phyloP scores from a whole-genome alignment of 306 rosid species.

The Ziziphus jujuba region DNA sequence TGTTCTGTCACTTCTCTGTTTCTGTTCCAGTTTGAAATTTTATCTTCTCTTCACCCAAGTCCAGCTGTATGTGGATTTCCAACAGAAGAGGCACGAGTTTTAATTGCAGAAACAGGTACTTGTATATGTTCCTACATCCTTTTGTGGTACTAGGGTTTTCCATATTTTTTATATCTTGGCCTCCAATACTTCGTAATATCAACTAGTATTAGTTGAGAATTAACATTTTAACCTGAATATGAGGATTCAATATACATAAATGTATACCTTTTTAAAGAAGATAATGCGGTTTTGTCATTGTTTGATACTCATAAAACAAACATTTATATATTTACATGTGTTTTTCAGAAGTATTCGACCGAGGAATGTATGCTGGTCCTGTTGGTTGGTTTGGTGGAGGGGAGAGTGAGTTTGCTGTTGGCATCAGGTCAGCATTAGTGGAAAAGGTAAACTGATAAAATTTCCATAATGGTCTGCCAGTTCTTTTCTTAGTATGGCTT shows the following conservation, averaged over 20 bases:
- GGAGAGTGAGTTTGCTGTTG: conserved; percentile 97
- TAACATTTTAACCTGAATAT: too few relatives aligned
- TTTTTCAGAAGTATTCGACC: conserved; percentile 78
- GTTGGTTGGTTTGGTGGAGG: conserved; percentile 99
- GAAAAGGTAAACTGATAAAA: conserved; percentile 57
- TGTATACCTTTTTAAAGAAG: too few relatives aligned
- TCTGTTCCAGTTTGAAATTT: conserved; percentile 60
- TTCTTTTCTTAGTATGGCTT: neutral
- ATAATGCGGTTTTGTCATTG: too few relatives aligned
- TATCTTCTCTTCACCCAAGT: conserved; percentile 91
- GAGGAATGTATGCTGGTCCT: conserved; percentile 99
- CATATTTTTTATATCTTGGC: too few relatives aligned
- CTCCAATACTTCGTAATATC: too few relatives aligned
- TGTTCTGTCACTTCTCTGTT: conserved; percentile 10
- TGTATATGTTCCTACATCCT: neutral
- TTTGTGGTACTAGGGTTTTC: neutral
- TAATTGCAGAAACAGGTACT: conserved; percentile 84
- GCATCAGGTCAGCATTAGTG: conserved; percentile 91
- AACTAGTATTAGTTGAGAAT: neutral
- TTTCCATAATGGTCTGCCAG: neutral
- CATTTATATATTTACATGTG: conserved; percentile 7
- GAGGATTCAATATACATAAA: too few relatives aligned
- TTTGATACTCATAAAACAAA: conserved; percentile 8
- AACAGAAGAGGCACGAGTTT: conserved; percentile 75
- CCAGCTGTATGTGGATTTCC: conserved; percentile 99